Conservation (phyloP, 352 stramenopile species). For the Phytophthora pluvialis region DNA sequence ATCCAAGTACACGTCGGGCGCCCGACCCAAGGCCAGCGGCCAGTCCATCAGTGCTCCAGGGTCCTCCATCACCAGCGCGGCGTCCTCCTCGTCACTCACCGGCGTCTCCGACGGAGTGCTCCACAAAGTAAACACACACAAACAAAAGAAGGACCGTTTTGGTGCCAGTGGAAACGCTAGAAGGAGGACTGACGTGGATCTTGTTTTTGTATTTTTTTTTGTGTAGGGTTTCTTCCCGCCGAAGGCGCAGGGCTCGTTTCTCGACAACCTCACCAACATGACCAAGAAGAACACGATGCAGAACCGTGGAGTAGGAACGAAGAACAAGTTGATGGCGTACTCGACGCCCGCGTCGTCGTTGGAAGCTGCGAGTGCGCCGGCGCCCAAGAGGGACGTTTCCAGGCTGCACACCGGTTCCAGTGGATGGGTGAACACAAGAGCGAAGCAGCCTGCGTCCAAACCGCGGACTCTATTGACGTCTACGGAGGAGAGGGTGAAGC, state of each 20-base stretch:
- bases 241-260: constrained; percentile 31
- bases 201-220: constrained; percentile 1
- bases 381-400: constrained; percentile 13
- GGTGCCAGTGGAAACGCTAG: not conserved
- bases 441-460: not conserved
- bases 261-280: constrained; percentile 20
- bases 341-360: constrained; percentile 16
- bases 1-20: constrained; percentile 28
- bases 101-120: constrained; percentile 26
- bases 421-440: constrained; percentile 32
- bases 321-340: constrained; percentile 10
- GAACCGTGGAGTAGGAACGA: constrained; percentile 26
- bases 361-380: constrained; percentile 34
- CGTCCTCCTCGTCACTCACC: not conserved
- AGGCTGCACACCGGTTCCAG: constrained; percentile 7
- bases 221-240: constrained; percentile 35
- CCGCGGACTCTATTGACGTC: constrained; percentile 5
- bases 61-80: constrained; percentile 26
- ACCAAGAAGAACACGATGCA: constrained; percentile 24
- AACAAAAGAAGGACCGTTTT: constrained; percentile 6
- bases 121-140: constrained; percentile 27
- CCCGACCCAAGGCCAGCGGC: constrained; percentile 28
- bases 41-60: constrained; percentile 31
- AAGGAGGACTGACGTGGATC: too few species aligned
- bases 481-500: constrained; percentile 14